phyloP scores from a whole-genome alignment of 257 asterid genomes.

The Phtheirospermum japonicum region DNA sequence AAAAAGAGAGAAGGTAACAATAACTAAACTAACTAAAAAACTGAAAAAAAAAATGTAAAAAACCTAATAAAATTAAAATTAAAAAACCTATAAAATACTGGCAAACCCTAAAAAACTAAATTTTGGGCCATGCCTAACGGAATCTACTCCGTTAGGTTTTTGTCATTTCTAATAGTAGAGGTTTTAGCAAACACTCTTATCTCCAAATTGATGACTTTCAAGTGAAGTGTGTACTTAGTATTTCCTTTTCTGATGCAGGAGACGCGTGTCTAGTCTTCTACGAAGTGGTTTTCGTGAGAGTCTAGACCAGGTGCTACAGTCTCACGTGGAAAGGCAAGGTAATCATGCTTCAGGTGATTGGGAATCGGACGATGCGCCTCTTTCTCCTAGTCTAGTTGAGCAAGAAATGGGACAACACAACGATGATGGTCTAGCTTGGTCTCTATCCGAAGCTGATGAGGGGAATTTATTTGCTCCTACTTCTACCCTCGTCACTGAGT shows the following conservation, averaged over 20 bases:
- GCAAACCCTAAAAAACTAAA: no score
- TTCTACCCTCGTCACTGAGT: conserved; percentile 34
- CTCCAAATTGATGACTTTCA: not conserved
- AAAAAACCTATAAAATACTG: no score
- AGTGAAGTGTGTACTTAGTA: not conserved
- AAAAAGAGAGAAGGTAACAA: no score
- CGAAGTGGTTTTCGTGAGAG: conserved; percentile 86
- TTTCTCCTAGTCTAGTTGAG: conserved; percentile 46
- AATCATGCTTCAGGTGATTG: conserved; percentile 54
- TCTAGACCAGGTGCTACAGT: conserved; percentile 71
- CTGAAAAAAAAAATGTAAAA: no score
- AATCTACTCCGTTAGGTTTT: no score
- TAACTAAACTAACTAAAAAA: no score
- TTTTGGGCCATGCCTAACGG: no score
- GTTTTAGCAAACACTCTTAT: not conserved
- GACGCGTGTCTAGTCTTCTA: conserved; percentile 84
- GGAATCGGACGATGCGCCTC: conserved; percentile 53
- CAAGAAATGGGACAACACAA: conserved; percentile 45
- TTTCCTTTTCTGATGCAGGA: conserved; percentile 44
- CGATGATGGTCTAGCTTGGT: conserved; percentile 35
- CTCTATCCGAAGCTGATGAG: conserved; percentile 34
- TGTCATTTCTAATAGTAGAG: no score
- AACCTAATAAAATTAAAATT: no score
- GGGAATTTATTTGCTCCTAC: conserved; percentile 33
- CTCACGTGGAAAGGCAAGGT: conserved; percentile 71